These are phyloP conservation scores for Ambrosia artemisiifolia DNA, from an alignment of 129 eudicot species.

Conservation along the genomic window DNA sequence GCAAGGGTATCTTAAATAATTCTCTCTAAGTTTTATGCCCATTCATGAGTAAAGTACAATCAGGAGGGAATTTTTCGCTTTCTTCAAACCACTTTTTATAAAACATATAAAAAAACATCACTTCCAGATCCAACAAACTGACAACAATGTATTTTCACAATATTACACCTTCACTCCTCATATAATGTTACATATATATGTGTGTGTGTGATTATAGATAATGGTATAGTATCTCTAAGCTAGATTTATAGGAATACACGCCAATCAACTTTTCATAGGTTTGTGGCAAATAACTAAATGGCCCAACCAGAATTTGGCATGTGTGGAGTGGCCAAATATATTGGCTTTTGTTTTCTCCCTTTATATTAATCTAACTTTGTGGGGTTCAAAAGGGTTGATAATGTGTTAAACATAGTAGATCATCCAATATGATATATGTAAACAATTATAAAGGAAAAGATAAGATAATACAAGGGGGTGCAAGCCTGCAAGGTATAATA, in stretches of 20 bases:
- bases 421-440: slow-evolving; percentile 15
- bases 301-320: slow-evolving; percentile 27
- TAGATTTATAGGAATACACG: neutral
- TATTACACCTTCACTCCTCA: slow-evolving; percentile 2
- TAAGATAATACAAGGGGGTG: slow-evolving; percentile 14
- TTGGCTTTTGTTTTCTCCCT: slow-evolving; percentile 25
- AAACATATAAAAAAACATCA: no score
- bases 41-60: neutral
- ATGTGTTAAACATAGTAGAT: slow-evolving; percentile 28
- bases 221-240: neutral
- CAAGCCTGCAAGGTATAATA: slow-evolving; percentile 11
- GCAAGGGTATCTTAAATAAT: slow-evolving; percentile 28
- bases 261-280: slow-evolving; percentile 11
- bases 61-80: no score
- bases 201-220: neutral
- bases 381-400: slow-evolving; percentile 19
- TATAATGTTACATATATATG: no score
- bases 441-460: slow-evolving; percentile 17
- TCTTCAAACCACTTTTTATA: no score
- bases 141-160: neutral
- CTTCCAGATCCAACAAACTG: neutral
- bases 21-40: slow-evolving; percentile 23
- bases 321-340: slow-evolving; percentile 20
- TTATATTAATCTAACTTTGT: slow-evolving; percentile 10
- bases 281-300: slow-evolving; percentile 16